Conservation (phyloP, 352 stramenopile genomes). For the Pythium guiyangense region DNA sequence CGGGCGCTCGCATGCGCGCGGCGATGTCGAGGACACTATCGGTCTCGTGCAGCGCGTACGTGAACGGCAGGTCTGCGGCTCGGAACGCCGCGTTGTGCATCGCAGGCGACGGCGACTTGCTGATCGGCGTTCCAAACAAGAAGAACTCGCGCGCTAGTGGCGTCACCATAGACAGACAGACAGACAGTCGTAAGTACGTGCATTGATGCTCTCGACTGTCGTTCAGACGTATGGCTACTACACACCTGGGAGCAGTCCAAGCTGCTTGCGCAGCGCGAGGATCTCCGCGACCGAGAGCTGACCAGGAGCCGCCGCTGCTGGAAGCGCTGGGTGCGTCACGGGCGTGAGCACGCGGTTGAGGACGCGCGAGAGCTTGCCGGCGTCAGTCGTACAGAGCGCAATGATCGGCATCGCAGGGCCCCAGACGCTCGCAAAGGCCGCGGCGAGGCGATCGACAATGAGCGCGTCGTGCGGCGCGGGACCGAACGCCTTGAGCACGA, state of each 20-base stretch:
- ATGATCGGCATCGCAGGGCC: conserved; percentile 90
- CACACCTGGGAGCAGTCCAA: conserved; percentile 82
- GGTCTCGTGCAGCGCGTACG: conserved; percentile 88
- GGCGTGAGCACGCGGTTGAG: conserved; percentile 95
- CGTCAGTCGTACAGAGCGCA: conserved; percentile 91
- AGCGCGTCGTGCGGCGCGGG: conserved; percentile 74
- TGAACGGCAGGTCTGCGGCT: conserved; percentile 81
- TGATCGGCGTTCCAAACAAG: conserved; percentile 96
- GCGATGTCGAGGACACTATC: conserved; percentile 38
- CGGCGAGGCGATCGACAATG: conserved; percentile 69
- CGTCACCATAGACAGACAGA: conserved; percentile 3
- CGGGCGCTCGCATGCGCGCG: conserved; percentile 28
- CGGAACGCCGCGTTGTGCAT: conserved; percentile 97
- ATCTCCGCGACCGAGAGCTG: conserved; percentile 95
- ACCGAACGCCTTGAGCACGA: conserved; percentile 81
- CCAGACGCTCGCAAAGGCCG: conserved; percentile 46
- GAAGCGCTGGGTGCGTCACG: conserved; percentile 92
- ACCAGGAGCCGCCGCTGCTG: conserved; percentile 91
- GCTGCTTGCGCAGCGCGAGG: conserved; percentile 78
- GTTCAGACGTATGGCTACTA: conserved; percentile 17
- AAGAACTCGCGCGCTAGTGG: conserved; percentile 82
- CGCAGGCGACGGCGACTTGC: conserved; percentile 93
- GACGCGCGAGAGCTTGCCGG: conserved; percentile 91
- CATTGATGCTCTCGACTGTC: not conserved
- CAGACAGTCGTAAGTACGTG: conserved; percentile 7